These are phyloP conservation scores for Colletotrichum limetticola DNA, from an alignment of 2,329 filamentous ascomycete genomes.

Conservation along the genomic window DNA sequence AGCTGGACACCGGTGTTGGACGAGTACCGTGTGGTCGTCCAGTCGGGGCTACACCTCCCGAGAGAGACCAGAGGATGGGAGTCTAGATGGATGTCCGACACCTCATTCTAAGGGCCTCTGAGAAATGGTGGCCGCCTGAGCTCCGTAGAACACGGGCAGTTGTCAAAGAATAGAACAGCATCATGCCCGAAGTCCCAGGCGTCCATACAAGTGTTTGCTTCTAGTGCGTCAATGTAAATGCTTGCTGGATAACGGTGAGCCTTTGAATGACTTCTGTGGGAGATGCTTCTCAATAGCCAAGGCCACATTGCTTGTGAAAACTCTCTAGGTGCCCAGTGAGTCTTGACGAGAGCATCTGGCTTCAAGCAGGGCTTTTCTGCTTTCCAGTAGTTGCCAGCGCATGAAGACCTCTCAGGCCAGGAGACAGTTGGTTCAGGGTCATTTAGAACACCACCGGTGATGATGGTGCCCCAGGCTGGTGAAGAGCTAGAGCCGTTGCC, in stretches of 20 bases:
- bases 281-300: not conserved
- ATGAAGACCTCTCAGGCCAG: not conserved
- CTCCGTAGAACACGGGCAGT: not conserved
- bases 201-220: not conserved
- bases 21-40: no score
- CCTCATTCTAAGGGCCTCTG: not conserved
- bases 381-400: not conserved
- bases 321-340: not conserved
- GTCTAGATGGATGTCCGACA: not conserved
- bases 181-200: not conserved
- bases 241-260: not conserved
- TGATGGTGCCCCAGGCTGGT: not conserved
- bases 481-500: not conserved
- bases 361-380: not conserved
- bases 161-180: not conserved
- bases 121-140: not conserved
- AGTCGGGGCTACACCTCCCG: no score
- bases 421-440: not conserved
- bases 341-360: not conserved
- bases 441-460: not conserved
- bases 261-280: not conserved
- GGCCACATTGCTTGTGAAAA: no score
- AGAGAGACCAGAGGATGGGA: no score
- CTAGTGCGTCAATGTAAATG: not conserved
- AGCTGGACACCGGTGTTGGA: not conserved